These are phyloP conservation scores for Metschnikowia noctiluminum DNA, from an alignment of 805 yeast species.

Conservation along the genomic window DNA sequence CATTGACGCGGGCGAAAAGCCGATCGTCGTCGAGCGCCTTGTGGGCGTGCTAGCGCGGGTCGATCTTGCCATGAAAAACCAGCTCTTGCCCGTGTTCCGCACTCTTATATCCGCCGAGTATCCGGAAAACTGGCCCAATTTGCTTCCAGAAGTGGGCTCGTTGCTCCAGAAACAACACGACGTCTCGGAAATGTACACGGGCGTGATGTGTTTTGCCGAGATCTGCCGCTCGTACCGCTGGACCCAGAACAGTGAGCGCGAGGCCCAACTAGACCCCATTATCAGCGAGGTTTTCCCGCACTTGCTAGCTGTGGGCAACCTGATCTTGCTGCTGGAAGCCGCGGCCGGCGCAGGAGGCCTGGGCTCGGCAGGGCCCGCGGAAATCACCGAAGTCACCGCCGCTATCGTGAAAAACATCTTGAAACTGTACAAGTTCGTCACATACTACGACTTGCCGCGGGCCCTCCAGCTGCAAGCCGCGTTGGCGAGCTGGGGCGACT, in stretches of 20 bases:
- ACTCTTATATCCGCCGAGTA: constrained; percentile 32
- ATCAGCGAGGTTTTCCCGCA: constrained; percentile 60
- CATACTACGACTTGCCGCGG: constrained; percentile 68
- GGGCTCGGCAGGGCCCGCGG: not conserved
- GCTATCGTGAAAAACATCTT: constrained; percentile 54
- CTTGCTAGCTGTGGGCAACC: constrained; percentile 62
- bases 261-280: constrained; percentile 38
- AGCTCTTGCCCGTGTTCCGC: constrained; percentile 41
- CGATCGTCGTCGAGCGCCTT: constrained; percentile 65
- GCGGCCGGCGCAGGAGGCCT: too few species aligned
- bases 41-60: constrained; percentile 54
- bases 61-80: constrained; percentile 35
- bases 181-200: constrained; percentile 49
- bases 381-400: constrained; percentile 42
- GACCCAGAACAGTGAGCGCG: constrained; percentile 48
- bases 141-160: constrained; percentile 31
- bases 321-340: constrained; percentile 23
- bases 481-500: constrained; percentile 66
- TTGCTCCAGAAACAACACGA: constrained; percentile 28
- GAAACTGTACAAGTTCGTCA: constrained; percentile 74
- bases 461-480: constrained; percentile 49
- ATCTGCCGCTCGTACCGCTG: constrained; percentile 70
- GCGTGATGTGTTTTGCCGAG: constrained; percentile 67
- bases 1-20: constrained; percentile 71
- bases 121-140: constrained; percentile 35